Conservation (phyloP, 2,329 filamentous ascomycete species). For the Aureobasidium musti region DNA sequence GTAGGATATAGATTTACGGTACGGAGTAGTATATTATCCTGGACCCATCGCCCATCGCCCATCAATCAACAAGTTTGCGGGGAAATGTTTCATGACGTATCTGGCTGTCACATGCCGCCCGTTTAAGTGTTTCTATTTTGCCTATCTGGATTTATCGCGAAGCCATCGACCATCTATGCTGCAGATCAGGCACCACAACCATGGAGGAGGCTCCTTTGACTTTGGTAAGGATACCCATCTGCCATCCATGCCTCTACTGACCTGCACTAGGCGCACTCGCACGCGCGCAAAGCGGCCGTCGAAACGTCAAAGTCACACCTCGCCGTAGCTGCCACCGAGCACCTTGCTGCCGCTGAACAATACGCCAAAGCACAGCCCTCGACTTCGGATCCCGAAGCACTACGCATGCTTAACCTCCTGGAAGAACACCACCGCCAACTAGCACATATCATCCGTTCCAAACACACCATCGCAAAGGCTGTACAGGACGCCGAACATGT, state of each 20-base stretch:
- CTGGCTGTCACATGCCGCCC: conserved; percentile 1
- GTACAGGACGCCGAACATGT: conserved; percentile 42
- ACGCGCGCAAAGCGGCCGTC: conserved; percentile 79
- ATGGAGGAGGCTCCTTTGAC: conserved; percentile 73
- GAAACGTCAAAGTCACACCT: conserved; percentile 70
- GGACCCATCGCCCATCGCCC: background rate
- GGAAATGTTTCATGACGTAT: conserved; percentile 8
- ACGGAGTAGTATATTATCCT: background rate
- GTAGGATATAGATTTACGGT: background rate
- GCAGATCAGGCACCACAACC: conserved; percentile 47
- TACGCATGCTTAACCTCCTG: conserved; percentile 80
- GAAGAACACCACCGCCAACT: conserved; percentile 85
- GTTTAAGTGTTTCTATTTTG: background rate
- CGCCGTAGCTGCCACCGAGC: conserved; percentile 80
- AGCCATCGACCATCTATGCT: background rate
- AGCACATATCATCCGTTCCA: conserved; percentile 75
- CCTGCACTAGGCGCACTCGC: conserved; percentile 71
- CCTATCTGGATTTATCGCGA: background rate
- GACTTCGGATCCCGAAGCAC: conserved; percentile 67
- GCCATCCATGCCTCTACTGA: background rate
- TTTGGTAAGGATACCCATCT: conserved; percentile 52
- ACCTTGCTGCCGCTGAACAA: conserved; percentile 82
- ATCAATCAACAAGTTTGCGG: background rate
- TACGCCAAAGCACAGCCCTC: conserved; percentile 79
- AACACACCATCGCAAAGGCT: conserved; percentile 52